Evolutionary conservation across 2,329 filamentous ascomycete genomes (phyloP), one percentile per base, ranked within the genome.

Genomic region (Aspergillus sergii): DNA sequence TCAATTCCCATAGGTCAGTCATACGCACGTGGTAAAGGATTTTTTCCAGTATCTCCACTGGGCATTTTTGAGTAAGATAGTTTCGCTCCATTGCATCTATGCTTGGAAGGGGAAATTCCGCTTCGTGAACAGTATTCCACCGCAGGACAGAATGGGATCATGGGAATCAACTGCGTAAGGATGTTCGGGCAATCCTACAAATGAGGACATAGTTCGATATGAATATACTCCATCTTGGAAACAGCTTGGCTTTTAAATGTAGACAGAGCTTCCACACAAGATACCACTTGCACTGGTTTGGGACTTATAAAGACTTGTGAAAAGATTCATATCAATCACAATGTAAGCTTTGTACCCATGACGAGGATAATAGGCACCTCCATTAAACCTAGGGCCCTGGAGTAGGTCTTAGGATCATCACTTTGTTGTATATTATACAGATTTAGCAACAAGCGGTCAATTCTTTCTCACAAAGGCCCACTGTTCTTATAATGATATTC

Each of bases 381-480:
- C 2, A 14, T 36, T 4, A 16, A 12, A 36, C 19, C 2, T 19
- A 19, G 0, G 39, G 7, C 2, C n/a, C 7, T 9, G 39, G 11
- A 8, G 7, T 14, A 7, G 12, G 16, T 26, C 12, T 8, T 1
- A 28, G 8, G 1, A 16, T 12, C 9, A 16, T 3, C 5, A 9
- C 12, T 48, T 8, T 48, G 23, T 16, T 14, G 6, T 28, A 28
- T 28, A 6, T 28, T 28, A 1, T 28, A 28, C 26, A 8, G 6
- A 28, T 1, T 28, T 28, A 28, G 26, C 26, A 28, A 28, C 26
- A 28, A 28, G 26, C 4, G 0, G 0, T 28, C 6, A 7, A 6
- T 28, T 1, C 0, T 21, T 28, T 53, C 0, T 2, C 2, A 34
- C 0, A 10, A 2, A 9, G 10, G 48, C 8, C 7, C 2, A 53